Conservation (phyloP, 306 rosid species). For the Malus sylvestris region DNA sequence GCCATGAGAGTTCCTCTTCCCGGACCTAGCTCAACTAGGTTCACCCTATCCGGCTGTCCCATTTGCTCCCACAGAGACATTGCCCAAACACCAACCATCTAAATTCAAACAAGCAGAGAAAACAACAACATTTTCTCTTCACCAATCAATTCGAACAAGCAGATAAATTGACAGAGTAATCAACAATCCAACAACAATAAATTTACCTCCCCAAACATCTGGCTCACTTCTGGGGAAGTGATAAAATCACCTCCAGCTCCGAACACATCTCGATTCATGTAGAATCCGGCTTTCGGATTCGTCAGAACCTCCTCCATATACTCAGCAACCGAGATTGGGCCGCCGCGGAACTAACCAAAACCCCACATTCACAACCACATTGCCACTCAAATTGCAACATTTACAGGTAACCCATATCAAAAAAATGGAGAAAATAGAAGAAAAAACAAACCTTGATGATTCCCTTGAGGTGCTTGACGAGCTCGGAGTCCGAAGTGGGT, state of each 20-base stretch:
- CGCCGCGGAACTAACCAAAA: slow-evolving; percentile 84
- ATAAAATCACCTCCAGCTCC: slow-evolving; percentile 91
- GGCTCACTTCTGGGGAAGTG: slow-evolving; percentile 97
- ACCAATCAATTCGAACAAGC: neutral
- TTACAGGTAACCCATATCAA: neutral
- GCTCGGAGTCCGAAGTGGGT: slow-evolving; percentile 41
- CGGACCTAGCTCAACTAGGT: slow-evolving; percentile 82
- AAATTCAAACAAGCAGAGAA: slow-evolving; percentile 15
- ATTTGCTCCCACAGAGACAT: slow-evolving; percentile 98
- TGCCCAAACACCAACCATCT: slow-evolving; percentile 97
- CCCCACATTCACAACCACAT: neutral
- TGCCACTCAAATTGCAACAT: neutral
- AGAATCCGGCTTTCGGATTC: slow-evolving; percentile 87
- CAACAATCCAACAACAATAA: neutral
- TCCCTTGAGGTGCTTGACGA: slow-evolving; percentile 53
- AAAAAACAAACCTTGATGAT: slow-evolving; percentile 35
- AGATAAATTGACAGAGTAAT: neutral
- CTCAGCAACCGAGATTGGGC: slow-evolving; percentile 92
- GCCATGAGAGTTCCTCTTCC: slow-evolving; percentile 97
- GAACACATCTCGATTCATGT: slow-evolving; percentile 89
- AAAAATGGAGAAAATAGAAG: neutral
- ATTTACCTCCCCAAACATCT: slow-evolving; percentile 89
- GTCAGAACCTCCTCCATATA: slow-evolving; percentile 96
- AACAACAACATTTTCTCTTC: slow-evolving; percentile 10
- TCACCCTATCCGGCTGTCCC: slow-evolving; percentile 70